Evolutionary conservation across 2,329 filamentous ascomycete species (phyloP), one percentile per base, ranked within the genome.

Genomic region (Zarea fungicola): DNA sequence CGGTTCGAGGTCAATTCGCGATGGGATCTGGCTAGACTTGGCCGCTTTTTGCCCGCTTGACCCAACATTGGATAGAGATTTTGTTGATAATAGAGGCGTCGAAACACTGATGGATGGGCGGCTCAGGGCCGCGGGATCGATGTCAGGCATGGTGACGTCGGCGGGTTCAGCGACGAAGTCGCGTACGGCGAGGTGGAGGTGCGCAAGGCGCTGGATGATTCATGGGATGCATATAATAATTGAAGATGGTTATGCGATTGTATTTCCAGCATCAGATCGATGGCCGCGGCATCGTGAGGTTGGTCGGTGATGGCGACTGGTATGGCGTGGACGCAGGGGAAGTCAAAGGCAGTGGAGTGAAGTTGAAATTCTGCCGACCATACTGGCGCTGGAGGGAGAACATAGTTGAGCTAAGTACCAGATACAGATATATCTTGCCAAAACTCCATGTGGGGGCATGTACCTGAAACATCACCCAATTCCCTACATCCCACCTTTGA

Each of bases 121-220:
- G 73, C 80, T 84, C 60, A 85, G 67, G 55, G 82, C 81, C 71
- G 82, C 80, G 61, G 82, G 82, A 72, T 85, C 82, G 69, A 85
- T 85, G 69, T 85, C 82, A 60, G 81, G 81, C 81, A 85, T 85
- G 56, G 60, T 62, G 60, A 57, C 53, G 53, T 49, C 54, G 55
- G 56, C 54, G 53, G 10, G 21, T 59, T 57, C 19, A 61, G 56
- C 57, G 60, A 58, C 59, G 53, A 57, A 58, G 72, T 74, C 74
- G 75, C 75, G 72, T 69, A 69, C 71, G 64, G 64, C 65, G 61
- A 59, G 62, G 54, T 55, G 65, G 71, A 70, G 67, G 70, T 65
- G 70, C 71, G 69, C 71, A 63, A 64, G 63, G 68, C 63, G 64
- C 60, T 62, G 64, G 60, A 56, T 51, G 60, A 62, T 56, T 68